Base-by-base conservation (phyloP, 179 eudicot species). In the Silene vulgaris region DNA sequence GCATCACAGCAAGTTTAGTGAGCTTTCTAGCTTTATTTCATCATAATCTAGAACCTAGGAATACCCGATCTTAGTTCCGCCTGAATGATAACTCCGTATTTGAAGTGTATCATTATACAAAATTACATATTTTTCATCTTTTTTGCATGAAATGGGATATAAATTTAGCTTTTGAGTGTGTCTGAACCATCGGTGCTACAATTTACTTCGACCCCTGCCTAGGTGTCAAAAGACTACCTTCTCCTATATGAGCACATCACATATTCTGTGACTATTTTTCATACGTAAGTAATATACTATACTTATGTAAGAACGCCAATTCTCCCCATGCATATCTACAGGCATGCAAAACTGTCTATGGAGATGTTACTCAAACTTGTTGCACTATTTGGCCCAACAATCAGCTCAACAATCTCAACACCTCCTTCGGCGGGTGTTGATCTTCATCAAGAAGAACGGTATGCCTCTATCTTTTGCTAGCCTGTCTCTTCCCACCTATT, bases 401-500 rank as follows among this genome's bases (percentile, higher is more conserved):
- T 93, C 61, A 76, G 76, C 82, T 82, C 96, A 60, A 87, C 94
- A 65, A 86, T 91, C 77, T 89, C 94, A 50, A 93, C 89, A 50
- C 90, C 91, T 75, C 96, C 84, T 62, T 76, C 85, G 68, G 89
- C 86, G 71, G 97, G 97, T 28, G 92, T 93, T 48, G 91, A 93
- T 87, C 96, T 96, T 78, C 97, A 96, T 71, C 88, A 86, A 80
- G 99, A 96, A 82, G 87, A 89, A 81, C 87, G 99, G 99, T 96
- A 83, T 71, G 48, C 66, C 32, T 45, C 70, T 30, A 43, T 62
- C 63, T 65, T 63, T 63, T 74, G 61, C 35, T 23, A 9, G 32
- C 16, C 37, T 8, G 14, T 76, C 35, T 35, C 57, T 8, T 48
- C 8, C 73, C 60, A 4, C 21, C 48, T 20, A 12, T 74, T 73